A percentile compares a stretch with the other conserved stretches of the same genome.
phyloP scores from a whole-genome alignment of 805 yeast species.

The Yamadazyma tumulicola region DNA sequence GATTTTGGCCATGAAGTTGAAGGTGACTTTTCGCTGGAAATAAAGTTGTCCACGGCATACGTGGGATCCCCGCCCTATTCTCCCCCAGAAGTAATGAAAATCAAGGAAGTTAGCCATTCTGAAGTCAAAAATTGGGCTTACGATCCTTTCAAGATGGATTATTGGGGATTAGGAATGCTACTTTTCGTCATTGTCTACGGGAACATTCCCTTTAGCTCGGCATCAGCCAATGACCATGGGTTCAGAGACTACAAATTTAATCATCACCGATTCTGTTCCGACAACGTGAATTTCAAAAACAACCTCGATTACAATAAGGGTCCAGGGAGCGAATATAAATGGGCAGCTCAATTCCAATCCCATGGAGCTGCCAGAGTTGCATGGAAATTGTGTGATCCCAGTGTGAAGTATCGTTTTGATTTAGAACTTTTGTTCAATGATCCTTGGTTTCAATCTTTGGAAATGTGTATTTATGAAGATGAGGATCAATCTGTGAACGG shows the following conservation, averaged over 20 bases:
- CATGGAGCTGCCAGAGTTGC: constrained; percentile 65
- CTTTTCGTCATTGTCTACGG: constrained; percentile 58
- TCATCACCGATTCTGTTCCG: constrained; percentile 38
- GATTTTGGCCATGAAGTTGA: constrained; percentile 57
- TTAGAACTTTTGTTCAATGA: constrained; percentile 54
- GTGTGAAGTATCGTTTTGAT: constrained; percentile 49
- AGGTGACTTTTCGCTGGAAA: constrained; percentile 44
- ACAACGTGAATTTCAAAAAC: constrained; percentile 48
- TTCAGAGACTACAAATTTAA: constrained; percentile 55
- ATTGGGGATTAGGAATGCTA: constrained; percentile 71
- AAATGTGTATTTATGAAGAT: constrained; percentile 57
- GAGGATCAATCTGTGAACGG: constrained; percentile 37
- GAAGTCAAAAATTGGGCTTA: constrained; percentile 43
- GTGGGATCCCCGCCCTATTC: constrained; percentile 82
- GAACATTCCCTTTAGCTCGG: constrained; percentile 56
- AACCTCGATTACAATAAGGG: constrained; percentile 44
- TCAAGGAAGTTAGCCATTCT: constrained; percentile 32
- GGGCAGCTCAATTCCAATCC: constrained; percentile 59
- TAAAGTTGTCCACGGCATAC: constrained; percentile 41
- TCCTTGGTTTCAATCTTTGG: constrained; percentile 59
- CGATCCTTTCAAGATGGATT: constrained; percentile 67
- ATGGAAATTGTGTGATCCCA: constrained; percentile 73
- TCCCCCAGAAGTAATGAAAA: constrained; percentile 69
- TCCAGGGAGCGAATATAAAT: constrained; percentile 71
- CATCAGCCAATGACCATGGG: constrained; percentile 44